Conservation (phyloP, 257 asterid genomes). For the Plantago ovata region DNA sequence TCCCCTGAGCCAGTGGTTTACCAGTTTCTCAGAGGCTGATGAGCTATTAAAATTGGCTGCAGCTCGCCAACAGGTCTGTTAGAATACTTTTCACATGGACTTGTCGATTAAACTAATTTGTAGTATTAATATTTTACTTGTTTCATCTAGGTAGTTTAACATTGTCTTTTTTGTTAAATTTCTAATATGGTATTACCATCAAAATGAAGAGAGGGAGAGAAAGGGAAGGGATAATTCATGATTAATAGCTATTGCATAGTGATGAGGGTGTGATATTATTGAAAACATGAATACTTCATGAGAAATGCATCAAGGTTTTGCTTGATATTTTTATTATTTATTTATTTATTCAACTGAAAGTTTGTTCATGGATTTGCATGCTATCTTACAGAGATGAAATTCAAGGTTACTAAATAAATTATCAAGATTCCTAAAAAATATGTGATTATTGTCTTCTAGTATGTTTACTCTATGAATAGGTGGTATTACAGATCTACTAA, state of each 20-base stretch:
- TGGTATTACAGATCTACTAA: no score
- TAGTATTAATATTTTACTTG: not conserved
- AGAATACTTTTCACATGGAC: constrained; percentile 4
- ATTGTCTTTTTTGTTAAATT: not conserved
- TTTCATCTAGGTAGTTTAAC: constrained; percentile 9
- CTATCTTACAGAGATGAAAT: no score
- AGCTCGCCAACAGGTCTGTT: constrained; percentile 86
- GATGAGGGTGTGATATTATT: constrained; percentile 3
- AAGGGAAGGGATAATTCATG: not conserved
- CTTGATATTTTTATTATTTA: no score
- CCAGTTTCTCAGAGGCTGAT: constrained; percentile 87
- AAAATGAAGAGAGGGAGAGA: not conserved
- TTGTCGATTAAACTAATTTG: constrained; percentile 8
- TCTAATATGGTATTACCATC: not conserved
- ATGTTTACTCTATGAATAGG: no score
- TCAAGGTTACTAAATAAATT: no score
- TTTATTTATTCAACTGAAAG: no score
- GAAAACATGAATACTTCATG: constrained; percentile 3
- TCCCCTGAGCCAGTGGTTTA: constrained; percentile 74
- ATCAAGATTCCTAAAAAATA: no score
- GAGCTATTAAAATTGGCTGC: constrained; percentile 89
- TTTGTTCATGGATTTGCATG: no score
- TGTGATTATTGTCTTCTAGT: no score
- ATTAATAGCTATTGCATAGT: not conserved
- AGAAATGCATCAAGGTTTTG: not conserved